Evolutionary conservation across 2,329 filamentous ascomycete genomes (phyloP).

Genomic region (Zymoseptoria tritici): DNA sequence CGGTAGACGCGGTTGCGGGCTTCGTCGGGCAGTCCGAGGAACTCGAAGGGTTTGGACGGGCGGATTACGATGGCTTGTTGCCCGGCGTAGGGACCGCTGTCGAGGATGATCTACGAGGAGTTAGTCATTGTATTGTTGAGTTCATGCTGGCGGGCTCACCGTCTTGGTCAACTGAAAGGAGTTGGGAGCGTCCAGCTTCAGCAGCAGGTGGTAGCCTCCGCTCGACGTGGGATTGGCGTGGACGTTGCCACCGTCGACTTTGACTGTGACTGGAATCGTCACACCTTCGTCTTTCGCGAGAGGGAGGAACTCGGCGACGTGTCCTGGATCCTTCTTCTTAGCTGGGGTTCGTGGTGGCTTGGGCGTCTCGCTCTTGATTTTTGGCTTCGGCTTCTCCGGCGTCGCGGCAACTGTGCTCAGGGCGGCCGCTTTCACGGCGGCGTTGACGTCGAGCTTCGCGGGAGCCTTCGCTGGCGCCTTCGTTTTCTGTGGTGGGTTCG

Average conservation of each 20-base stretch:
- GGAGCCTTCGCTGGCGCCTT: constrained; percentile 3
- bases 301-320: constrained; percentile 7
- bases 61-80: constrained; percentile 31
- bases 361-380: constrained; percentile 7
- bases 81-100: constrained; percentile 27
- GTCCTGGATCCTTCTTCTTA: constrained; percentile 14
- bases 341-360: constrained; percentile 5
- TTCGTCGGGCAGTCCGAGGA: constrained; percentile 25
- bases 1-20: constrained; percentile 26
- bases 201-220: constrained; percentile 19
- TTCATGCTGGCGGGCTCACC: constrained; percentile 13
- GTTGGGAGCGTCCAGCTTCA: constrained; percentile 27
- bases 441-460: background rate
- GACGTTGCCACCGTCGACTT: constrained; percentile 16
- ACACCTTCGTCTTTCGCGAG: constrained; percentile 12
- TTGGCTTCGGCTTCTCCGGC: constrained; percentile 11
- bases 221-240: constrained; percentile 16
- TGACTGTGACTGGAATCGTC: constrained; percentile 20
- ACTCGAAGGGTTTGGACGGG: constrained; percentile 28
- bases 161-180: constrained; percentile 29
- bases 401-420: constrained; percentile 8
- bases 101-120: constrained; percentile 19
- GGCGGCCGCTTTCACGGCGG: constrained; percentile 2
- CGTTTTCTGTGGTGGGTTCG: background rate
- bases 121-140: constrained; percentile 1